Conservation (phyloP, 1,284 basidiomycete species). For the Ganoderma sinense region DNA sequence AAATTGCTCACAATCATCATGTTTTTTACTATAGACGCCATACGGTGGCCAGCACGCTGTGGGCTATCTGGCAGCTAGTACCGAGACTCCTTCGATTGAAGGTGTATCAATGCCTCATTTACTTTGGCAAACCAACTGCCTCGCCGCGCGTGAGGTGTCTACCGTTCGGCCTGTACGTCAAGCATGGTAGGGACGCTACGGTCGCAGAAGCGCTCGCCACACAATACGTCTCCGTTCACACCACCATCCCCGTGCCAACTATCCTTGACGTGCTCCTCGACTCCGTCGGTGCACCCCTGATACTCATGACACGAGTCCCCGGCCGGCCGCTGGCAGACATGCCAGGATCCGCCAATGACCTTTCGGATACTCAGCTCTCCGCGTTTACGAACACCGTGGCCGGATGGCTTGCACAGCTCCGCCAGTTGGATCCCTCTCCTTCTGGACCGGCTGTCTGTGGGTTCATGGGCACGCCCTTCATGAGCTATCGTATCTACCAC, state of each 20-base stretch:
- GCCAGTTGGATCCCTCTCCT: slow-evolving; percentile 20
- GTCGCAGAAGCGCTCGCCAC: slow-evolving; percentile 9
- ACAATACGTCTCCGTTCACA: slow-evolving; percentile 20
- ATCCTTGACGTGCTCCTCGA: slow-evolving; percentile 24
- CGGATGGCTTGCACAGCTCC: slow-evolving; percentile 14
- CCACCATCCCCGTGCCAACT: slow-evolving; percentile 27
- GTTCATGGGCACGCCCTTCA: slow-evolving; percentile 17
- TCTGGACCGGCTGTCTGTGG: slow-evolving; percentile 12
- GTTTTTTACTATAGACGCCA: background rate
- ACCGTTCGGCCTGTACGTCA: background rate
- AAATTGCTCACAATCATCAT: background rate
- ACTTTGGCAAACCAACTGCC: background rate
- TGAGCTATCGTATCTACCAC: slow-evolving; percentile 21
- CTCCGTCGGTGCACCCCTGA: background rate
- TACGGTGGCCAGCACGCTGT: background rate
- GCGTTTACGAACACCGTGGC: background rate
- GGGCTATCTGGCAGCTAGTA: background rate
- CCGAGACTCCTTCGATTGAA: background rate
- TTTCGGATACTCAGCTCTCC: background rate
- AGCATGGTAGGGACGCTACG: background rate
- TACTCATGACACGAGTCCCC: background rate
- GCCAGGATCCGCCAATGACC: background rate
- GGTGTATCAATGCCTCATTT: background rate
- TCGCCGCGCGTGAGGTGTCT: background rate
- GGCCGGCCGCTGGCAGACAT: background rate